These are phyloP conservation scores for Lolium multiflorum DNA, from an alignment of 176 grass and related monocot genomes.

Conservation along the genomic window DNA sequence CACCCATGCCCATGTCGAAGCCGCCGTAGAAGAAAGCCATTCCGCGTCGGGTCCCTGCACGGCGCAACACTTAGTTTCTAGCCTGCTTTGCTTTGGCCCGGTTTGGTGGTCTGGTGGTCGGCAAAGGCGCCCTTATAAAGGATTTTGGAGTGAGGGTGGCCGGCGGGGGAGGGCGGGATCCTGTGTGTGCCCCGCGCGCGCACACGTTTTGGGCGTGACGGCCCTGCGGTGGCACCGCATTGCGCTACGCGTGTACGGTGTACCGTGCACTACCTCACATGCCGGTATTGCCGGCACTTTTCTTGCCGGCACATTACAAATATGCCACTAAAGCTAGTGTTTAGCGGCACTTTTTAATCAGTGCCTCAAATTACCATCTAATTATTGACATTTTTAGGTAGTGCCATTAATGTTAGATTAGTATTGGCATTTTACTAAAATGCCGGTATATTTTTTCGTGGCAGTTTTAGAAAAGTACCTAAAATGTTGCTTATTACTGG, in stretches of 20 bases:
- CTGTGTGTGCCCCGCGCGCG: neutral
- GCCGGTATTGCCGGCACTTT: too few relatives aligned
- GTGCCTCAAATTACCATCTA: too few relatives aligned
- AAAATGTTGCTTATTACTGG: too few relatives aligned
- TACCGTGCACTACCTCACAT: too few relatives aligned
- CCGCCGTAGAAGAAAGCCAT: slow-evolving; percentile 52
- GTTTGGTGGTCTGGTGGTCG: neutral
- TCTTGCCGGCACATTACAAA: too few relatives aligned
- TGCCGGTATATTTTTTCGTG: too few relatives aligned
- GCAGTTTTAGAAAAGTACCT: too few relatives aligned
- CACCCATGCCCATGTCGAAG: slow-evolving; percentile 24
- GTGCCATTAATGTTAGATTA: too few relatives aligned
- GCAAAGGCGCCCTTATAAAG: slow-evolving; percentile 36
- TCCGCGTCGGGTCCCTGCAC: neutral
- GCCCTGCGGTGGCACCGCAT: slow-evolving; percentile 40
- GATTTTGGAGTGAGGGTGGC: neutral
- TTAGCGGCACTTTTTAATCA: too few relatives aligned
- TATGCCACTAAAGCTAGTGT: too few relatives aligned
- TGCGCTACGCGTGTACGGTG: neutral
- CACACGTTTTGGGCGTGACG: slow-evolving; percentile 51
- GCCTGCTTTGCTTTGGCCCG: neutral
- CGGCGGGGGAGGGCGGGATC: neutral
- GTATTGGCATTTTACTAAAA: too few relatives aligned
- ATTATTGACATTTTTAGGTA: too few relatives aligned
- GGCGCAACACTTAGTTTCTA: slow-evolving; percentile 7